Conservation (phyloP, 108 stramenopile genomes). For the Cylindrotheca closterium region DNA sequence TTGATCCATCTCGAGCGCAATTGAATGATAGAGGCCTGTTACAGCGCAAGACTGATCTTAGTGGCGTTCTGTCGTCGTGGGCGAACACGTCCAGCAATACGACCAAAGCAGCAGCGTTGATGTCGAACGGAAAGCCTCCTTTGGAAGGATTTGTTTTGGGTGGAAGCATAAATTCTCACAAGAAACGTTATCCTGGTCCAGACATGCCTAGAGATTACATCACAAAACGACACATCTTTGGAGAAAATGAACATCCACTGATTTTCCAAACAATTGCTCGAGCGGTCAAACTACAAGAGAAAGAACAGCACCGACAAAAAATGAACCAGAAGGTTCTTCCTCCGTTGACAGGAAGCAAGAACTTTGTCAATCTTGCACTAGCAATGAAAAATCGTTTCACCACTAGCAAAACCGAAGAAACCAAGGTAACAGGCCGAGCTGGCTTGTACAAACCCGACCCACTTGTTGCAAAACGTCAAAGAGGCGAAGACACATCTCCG, state of each 20-base stretch:
- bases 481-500: background rate
- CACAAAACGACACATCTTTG: conserved; percentile 42
- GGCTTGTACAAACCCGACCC: conserved; percentile 28
- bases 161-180: conserved; percentile 25
- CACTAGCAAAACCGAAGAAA: background rate
- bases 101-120: conserved; percentile 12
- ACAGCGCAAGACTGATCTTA: conserved; percentile 8
- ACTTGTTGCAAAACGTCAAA: background rate
- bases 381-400: conserved; percentile 58
- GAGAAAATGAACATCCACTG: conserved; percentile 34
- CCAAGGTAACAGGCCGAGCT: background rate
- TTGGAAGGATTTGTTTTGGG: conserved; percentile 54
- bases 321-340: conserved; percentile 6
- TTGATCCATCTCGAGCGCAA: background rate
- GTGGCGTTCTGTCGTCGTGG: conserved; percentile 27
- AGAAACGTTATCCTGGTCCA: conserved; percentile 52
- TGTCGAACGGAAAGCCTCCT: conserved; percentile 38
- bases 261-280: conserved; percentile 32
- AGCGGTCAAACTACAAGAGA: conserved; percentile 16
- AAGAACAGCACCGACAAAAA: conserved; percentile 18
- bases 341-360: background rate
- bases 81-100: background rate
- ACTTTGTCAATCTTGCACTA: conserved; percentile 38
- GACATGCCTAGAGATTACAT: conserved; percentile 49
- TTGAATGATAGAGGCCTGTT: background rate